These are phyloP conservation scores for Taiozyma sp. DNA, from an alignment of 1,139 yeast species.

Conservation along the genomic window DNA sequence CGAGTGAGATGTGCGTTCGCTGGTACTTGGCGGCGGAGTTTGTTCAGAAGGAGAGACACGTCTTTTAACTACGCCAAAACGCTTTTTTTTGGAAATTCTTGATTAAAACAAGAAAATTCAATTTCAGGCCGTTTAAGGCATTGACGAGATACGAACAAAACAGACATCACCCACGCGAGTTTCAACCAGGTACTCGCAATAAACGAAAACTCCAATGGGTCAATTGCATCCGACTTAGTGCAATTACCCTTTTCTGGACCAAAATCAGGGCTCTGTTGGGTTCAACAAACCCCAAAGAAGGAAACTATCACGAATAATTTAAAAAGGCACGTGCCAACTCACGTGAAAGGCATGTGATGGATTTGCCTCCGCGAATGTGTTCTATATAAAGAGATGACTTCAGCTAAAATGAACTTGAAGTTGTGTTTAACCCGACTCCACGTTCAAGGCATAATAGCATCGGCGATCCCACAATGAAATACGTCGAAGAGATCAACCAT, in stretches of 20 bases:
- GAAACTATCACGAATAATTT: no score
- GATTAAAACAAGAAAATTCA: not conserved
- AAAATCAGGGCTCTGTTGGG: not conserved
- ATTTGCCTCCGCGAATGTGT: no score
- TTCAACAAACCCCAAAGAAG: no score
- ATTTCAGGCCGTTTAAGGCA: not conserved
- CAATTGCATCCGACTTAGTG: not conserved
- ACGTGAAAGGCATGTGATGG: not conserved
- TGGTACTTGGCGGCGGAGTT: not conserved
- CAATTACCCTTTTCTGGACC: not conserved
- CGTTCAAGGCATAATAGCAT: not conserved
- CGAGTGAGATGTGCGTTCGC: not conserved
- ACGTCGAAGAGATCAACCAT: constrained; percentile 19
- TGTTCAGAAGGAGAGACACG: not conserved
- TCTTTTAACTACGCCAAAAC: not conserved
- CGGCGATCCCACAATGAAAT: constrained; percentile 1
- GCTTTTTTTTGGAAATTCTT: not conserved
- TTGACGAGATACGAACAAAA: not conserved
- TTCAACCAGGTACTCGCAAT: not conserved
- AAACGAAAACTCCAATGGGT: not conserved
- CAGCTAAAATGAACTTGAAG: not conserved
- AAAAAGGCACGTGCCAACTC: not conserved
- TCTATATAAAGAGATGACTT: not conserved
- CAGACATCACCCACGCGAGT: not conserved
- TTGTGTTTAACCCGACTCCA: not conserved